phyloP scores from a whole-genome alignment of 495 filamentous ascomycete genomes.

The Penicillium desertorum region DNA sequence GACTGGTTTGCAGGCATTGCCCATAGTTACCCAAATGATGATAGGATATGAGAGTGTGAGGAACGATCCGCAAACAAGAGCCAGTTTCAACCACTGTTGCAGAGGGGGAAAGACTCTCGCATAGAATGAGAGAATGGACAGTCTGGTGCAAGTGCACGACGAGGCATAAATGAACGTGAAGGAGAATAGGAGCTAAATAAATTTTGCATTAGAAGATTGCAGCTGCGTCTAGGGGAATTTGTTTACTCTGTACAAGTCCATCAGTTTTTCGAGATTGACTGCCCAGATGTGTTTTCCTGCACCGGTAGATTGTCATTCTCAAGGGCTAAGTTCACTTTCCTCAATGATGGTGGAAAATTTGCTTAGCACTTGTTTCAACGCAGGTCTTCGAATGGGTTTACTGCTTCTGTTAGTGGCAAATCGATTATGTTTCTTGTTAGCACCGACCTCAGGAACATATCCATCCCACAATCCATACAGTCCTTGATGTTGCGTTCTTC shows the following conservation, averaged over 20 bases:
- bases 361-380: too few species aligned
- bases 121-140: slow-evolving; percentile 41
- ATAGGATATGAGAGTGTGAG: slow-evolving; percentile 26
- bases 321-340: too few species aligned
- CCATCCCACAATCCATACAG: slow-evolving; percentile 75
- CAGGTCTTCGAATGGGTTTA: too few species aligned
- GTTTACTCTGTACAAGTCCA: slow-evolving; percentile 18
- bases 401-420: not conserved
- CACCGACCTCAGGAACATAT: slow-evolving; percentile 58
- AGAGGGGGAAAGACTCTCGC: slow-evolving; percentile 32
- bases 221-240: not conserved
- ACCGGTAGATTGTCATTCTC: slow-evolving; percentile 7
- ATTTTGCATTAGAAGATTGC: not conserved
- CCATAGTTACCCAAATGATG: slow-evolving; percentile 23
- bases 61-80: slow-evolving; percentile 16
- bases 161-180: slow-evolving; percentile 38
- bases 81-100: slow-evolving; percentile 17
- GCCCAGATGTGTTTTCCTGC: slow-evolving; percentile 35
- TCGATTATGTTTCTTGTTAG: too few species aligned
- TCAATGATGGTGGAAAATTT: not conserved
- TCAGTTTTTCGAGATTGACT: slow-evolving; percentile 21
- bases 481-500: slow-evolving; percentile 88
- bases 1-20: slow-evolving; percentile 27
- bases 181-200: slow-evolving; percentile 29
- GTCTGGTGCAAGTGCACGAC: slow-evolving; percentile 31